Conservation (phyloP, 1,284 basidiomycete genomes). For the Inonotus obliquus region DNA sequence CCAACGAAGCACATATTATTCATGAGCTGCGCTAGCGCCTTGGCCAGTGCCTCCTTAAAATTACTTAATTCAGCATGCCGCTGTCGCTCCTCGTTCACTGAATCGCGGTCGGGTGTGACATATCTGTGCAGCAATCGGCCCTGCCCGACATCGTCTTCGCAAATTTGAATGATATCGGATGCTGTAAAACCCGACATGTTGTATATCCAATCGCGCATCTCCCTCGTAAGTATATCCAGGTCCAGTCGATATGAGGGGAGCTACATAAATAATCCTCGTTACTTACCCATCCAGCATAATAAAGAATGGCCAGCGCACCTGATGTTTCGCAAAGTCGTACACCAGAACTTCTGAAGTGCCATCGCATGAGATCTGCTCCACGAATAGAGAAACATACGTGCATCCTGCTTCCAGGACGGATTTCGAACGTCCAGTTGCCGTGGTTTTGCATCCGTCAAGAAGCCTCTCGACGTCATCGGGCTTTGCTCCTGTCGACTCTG, state of each 20-base stretch:
- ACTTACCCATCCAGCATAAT: background rate
- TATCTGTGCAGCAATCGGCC: background rate
- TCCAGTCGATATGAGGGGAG: slow-evolving; percentile 15
- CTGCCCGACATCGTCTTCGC: slow-evolving; percentile 12
- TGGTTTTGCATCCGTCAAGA: slow-evolving; percentile 8
- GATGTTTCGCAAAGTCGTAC: slow-evolving; percentile 19
- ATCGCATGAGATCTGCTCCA: slow-evolving; percentile 6
- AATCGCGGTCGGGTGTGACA: background rate
- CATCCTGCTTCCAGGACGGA: slow-evolving; percentile 8
- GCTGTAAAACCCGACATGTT: slow-evolving; percentile 15
- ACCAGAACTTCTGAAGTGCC: slow-evolving; percentile 16
- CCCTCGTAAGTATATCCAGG: background rate
- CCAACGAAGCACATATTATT: slow-evolving; percentile 11
- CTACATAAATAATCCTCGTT: background rate
- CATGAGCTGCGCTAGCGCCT: slow-evolving; percentile 14
- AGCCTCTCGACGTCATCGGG: slow-evolving; percentile 9
- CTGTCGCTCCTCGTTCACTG: background rate
- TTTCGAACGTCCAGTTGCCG: background rate
- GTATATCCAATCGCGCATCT: slow-evolving; percentile 14
- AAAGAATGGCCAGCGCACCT: background rate
- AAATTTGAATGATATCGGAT: slow-evolving; percentile 11
- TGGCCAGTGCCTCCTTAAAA: slow-evolving; percentile 14
- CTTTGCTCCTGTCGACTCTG: slow-evolving; percentile 5
- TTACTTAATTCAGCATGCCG: background rate
- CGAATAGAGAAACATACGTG: slow-evolving; percentile 16